Percentiles rank a stretch among this genome's conserved stretches.
phyloP scores from a whole-genome alignment of 2,329 filamentous ascomycete genomes.

The Phymatotrichopsis omnivora region DNA sequence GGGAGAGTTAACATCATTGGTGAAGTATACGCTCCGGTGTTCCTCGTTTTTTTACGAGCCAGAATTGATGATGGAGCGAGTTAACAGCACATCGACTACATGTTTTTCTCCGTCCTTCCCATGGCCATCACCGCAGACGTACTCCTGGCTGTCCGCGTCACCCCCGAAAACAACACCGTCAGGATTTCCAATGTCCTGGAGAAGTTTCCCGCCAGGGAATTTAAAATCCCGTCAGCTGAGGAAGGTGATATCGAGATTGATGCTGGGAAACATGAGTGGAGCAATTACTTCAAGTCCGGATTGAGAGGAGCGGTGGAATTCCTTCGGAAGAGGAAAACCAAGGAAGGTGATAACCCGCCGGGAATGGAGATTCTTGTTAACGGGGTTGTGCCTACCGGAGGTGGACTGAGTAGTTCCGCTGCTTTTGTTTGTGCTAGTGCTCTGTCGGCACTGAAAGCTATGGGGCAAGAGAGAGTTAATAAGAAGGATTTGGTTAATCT shows the following conservation, averaged over 20 bases:
- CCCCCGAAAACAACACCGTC: slow-evolving; percentile 50
- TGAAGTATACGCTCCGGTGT: slow-evolving; percentile 48
- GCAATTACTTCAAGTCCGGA: slow-evolving; percentile 96
- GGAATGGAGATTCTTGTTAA: slow-evolving; percentile 85
- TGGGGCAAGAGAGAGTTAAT: slow-evolving; percentile 66
- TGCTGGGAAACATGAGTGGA: slow-evolving; percentile 79
- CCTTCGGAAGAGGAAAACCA: slow-evolving; percentile 54
- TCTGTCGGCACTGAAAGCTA: slow-evolving; percentile 76
- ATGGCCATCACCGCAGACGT: slow-evolving; percentile 92
- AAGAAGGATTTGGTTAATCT: slow-evolving; percentile 89
- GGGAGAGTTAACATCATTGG: slow-evolving; percentile 97
- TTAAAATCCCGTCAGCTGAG: slow-evolving; percentile 51
- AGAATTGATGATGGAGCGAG: background rate
- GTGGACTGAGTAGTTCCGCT: slow-evolving; percentile 85
- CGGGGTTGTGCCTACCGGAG: slow-evolving; percentile 82
- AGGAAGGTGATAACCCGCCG: slow-evolving; percentile 51
- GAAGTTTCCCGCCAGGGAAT: slow-evolving; percentile 67
- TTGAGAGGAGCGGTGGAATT: slow-evolving; percentile 71
- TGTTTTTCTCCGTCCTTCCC: slow-evolving; percentile 86
- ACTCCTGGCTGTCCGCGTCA: slow-evolving; percentile 60
- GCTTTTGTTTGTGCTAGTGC: slow-evolving; percentile 88
- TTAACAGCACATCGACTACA: slow-evolving; percentile 81
- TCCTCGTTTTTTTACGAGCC: background rate
- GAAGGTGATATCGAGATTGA: slow-evolving; percentile 66
- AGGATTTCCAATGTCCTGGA: slow-evolving; percentile 67